These are phyloP conservation scores for Aspergillus cavernicola DNA, from an alignment of 495 filamentous ascomycete genomes.

Conservation along the genomic window DNA sequence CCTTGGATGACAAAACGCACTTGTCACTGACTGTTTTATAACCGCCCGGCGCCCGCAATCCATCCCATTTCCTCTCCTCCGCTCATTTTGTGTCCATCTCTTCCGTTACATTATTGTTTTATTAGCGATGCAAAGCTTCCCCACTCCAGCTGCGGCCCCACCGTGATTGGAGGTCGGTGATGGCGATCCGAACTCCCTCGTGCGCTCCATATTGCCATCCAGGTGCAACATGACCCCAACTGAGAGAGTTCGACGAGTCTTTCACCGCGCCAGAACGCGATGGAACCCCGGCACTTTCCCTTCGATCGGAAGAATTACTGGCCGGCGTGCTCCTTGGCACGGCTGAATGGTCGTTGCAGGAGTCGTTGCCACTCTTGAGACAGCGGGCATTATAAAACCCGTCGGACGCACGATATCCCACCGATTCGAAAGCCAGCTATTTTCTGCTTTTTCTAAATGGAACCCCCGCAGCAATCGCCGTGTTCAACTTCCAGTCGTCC, in stretches of 20 bases:
- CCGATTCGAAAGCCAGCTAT: not conserved
- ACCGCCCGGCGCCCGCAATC: not conserved
- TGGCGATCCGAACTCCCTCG: not conserved
- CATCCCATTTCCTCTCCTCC: not conserved
- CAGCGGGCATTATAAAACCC: not conserved
- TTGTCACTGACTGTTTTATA: slow-evolving; percentile 3
- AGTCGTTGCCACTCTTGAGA: no score
- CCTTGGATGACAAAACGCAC: no score
- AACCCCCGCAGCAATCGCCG: no score
- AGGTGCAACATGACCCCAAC: not conserved
- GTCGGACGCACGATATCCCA: not conserved
- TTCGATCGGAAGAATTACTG: no score
- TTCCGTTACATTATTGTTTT: no score
- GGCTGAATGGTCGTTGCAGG: no score
- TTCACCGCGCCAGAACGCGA: no score
- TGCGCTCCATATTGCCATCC: not conserved
- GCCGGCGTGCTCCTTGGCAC: no score
- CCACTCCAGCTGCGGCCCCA: not conserved
- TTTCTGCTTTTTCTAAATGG: not conserved
- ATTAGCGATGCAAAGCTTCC: not conserved
- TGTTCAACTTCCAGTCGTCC: not conserved
- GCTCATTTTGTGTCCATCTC: no score
- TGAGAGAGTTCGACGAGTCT: not conserved
- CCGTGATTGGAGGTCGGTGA: not conserved
- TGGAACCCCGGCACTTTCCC: no score